A percentile compares a stretch with the other conserved stretches of the same genome.
These are phyloP conservation scores for Aspergillus tanneri DNA, from an alignment of 2,329 filamentous ascomycete genomes.

Conservation along the genomic window DNA sequence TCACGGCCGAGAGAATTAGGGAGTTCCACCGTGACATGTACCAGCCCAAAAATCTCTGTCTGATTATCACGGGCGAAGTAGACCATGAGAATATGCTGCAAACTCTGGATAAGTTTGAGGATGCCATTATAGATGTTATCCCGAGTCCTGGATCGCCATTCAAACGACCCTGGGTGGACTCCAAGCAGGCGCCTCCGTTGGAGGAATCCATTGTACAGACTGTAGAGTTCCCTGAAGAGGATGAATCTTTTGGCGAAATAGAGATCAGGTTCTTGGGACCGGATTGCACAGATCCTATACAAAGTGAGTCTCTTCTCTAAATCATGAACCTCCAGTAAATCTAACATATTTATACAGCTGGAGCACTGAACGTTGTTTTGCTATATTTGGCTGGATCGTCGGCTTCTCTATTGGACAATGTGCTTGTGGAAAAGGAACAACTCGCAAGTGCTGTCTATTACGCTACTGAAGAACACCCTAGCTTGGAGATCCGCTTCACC, in stretches of 20 bases:
- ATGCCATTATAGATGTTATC: conserved; percentile 78
- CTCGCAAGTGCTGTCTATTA: conserved; percentile 82
- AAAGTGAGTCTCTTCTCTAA: conserved; percentile 43
- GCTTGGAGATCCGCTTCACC: conserved; percentile 80
- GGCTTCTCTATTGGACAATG: conserved; percentile 86
- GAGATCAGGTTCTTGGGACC: conserved; percentile 85
- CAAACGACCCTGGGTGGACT: conserved; percentile 87
- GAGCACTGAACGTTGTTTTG: conserved; percentile 75
- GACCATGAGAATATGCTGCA: conserved; percentile 76
- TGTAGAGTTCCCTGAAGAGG: conserved; percentile 92
- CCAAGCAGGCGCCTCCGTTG: conserved; percentile 71
- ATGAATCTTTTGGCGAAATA: conserved; percentile 89
- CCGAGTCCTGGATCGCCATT: conserved; percentile 74
- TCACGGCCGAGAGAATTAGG: conserved; percentile 88
- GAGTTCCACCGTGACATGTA: conserved; percentile 97
- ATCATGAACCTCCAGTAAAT: neutral
- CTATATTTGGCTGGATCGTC: conserved; percentile 91
- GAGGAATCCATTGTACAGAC: conserved; percentile 71
- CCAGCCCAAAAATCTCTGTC: conserved; percentile 89
- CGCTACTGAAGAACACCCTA: conserved; percentile 74
- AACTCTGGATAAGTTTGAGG: conserved; percentile 84
- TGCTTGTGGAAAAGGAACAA: conserved; percentile 88
- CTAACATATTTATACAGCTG: conserved; percentile 43
- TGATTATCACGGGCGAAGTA: conserved; percentile 89
- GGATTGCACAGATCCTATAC: conserved; percentile 67